A percentile compares a stretch with the other conserved stretches of the same genome.
phyloP scores from a whole-genome alignment of 805 yeast genomes.

The Naumovozyma castellii region DNA sequence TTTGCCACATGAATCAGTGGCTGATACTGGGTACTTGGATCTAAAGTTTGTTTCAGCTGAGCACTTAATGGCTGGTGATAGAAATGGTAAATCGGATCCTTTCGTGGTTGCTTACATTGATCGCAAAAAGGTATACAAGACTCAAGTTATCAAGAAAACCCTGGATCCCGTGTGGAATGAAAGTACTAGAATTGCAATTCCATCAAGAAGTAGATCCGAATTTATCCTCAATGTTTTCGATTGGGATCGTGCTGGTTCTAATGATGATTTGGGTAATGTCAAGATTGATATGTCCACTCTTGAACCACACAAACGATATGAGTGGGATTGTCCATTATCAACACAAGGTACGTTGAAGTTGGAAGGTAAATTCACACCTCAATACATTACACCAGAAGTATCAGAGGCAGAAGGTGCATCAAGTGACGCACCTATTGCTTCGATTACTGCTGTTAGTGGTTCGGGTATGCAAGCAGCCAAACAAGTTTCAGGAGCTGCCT shows the following conservation, averaged over 20 bases:
- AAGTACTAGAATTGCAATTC: slow-evolving; percentile 44
- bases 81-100: slow-evolving; percentile 75
- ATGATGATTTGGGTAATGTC: slow-evolving; percentile 49
- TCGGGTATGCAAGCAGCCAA: slow-evolving; percentile 34
- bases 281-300: slow-evolving; percentile 41
- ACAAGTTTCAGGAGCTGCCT: slow-evolving; percentile 29
- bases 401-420: slow-evolving; percentile 34
- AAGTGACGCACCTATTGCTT: slow-evolving; percentile 40
- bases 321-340: slow-evolving; percentile 41
- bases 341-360: slow-evolving; percentile 59
- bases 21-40: slow-evolving; percentile 57
- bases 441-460: slow-evolving; percentile 32
- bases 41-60: slow-evolving; percentile 50
- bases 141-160: slow-evolving; percentile 55
- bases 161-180: slow-evolving; percentile 76
- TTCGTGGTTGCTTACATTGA: slow-evolving; percentile 44
- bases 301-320: slow-evolving; percentile 37
- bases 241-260: slow-evolving; percentile 72
- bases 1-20: slow-evolving; percentile 48
- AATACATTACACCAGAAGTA: slow-evolving; percentile 56
- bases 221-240: slow-evolving; percentile 48
- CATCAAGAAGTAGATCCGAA: slow-evolving; percentile 50
- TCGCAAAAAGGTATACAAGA: slow-evolving; percentile 45
- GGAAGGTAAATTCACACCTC: slow-evolving; percentile 49
- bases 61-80: slow-evolving; percentile 48